Conservation (phyloP, 2,329 filamentous ascomycete genomes). For the Calonectria ilicicola region DNA sequence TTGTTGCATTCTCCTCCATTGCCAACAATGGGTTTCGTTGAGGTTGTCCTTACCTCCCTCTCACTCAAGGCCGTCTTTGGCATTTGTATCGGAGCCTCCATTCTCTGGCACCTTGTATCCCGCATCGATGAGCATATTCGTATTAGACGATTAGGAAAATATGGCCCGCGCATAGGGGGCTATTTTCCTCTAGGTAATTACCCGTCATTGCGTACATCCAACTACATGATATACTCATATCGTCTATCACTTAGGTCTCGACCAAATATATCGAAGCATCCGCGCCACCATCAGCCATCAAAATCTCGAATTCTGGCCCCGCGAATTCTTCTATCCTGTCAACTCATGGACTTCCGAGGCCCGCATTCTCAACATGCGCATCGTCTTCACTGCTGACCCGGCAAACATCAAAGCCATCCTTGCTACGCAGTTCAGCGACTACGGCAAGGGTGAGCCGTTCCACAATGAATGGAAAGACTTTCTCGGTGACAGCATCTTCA, state of each 20-base stretch:
- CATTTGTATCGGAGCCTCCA: conserved; percentile 51
- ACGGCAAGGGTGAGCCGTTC: conserved; percentile 83
- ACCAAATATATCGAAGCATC: conserved; percentile 71
- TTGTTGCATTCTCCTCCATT: not conserved
- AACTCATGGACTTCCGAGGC: conserved; percentile 70
- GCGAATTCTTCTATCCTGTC: conserved; percentile 57
- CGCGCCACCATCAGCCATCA: conserved; percentile 62
- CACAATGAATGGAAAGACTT: conserved; percentile 81
- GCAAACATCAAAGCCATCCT: conserved; percentile 93
- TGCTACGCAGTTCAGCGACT: conserved; percentile 87
- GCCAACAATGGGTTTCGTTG: conserved; percentile 62
- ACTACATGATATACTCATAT: not conserved
- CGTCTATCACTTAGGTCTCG: conserved; percentile 62
- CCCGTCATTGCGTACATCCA: not conserved
- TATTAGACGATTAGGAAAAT: conserved; percentile 59
- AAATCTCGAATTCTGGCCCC: conserved; percentile 72
- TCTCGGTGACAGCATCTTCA: conserved; percentile 80
- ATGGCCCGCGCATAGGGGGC: conserved; percentile 51
- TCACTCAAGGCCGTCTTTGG: conserved; percentile 55
- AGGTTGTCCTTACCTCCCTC: conserved; percentile 57
- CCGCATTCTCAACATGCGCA: conserved; percentile 65
- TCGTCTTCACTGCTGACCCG: conserved; percentile 82
- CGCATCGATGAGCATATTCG: conserved; percentile 57
- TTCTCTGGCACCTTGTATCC: conserved; percentile 51
- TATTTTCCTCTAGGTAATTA: conserved; percentile 60